phyloP scores from a whole-genome alignment of 164 flowering plant genomes.

The Nelumbo lutea region DNA sequence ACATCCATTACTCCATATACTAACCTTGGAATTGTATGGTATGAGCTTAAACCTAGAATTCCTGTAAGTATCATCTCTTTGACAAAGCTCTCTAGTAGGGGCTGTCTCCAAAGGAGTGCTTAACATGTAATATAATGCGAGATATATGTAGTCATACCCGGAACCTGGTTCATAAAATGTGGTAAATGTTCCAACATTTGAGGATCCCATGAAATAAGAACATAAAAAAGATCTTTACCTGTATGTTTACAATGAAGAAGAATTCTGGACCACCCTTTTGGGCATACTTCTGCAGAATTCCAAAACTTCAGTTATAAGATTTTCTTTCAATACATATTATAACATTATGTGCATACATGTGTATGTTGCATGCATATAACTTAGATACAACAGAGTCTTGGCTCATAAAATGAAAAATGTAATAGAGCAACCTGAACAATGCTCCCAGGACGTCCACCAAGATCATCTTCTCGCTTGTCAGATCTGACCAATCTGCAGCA shows the following conservation, averaged over 20 bases:
- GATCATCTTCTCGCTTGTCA: constrained; percentile 75
- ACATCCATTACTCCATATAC: constrained; percentile 6
- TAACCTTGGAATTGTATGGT: constrained; percentile 86
- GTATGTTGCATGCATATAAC: background rate
- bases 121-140: constrained; percentile 72
- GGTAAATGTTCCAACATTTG: background rate
- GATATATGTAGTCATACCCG: constrained; percentile 70
- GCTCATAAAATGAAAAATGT: too few species aligned
- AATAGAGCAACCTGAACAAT: constrained; percentile 61
- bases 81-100: constrained; percentile 64
- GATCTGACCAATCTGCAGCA: constrained; percentile 89
- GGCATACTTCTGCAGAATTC: constrained; percentile 62
- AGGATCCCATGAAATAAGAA: background rate
- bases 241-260: constrained; percentile 82
- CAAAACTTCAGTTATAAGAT: constrained; percentile 1
- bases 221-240: constrained; percentile 35
- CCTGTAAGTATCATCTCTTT: constrained; percentile 78
- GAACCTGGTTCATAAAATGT: constrained; percentile 45
- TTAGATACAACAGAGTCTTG: background rate
- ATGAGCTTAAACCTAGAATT: constrained; percentile 94
- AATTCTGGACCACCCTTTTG: constrained; percentile 74
- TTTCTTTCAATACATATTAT: too few species aligned
- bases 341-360: background rate
- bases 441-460: constrained; percentile 68
- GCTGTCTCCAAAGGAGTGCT: constrained; percentile 49